Percentiles rank a stretch among this genome's conserved stretches.
phyloP scores from a whole-genome alignment of 768 basidiomycete genomes.

The Pisolithus microcarpus region DNA sequence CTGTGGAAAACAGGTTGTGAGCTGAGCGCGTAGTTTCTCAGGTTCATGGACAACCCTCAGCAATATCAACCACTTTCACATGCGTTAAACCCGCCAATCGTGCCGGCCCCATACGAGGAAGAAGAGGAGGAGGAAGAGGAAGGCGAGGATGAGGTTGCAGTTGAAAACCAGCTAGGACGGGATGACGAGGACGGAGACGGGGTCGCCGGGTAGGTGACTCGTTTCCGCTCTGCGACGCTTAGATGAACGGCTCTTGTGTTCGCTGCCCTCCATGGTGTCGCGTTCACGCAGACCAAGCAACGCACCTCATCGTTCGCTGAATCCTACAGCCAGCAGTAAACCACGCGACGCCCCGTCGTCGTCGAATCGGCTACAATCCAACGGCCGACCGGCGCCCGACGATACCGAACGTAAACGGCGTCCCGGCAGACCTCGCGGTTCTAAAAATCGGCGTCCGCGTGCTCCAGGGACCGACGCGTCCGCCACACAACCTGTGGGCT shows the following conservation, averaged over 20 bases:
- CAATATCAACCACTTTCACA: slow-evolving; percentile 78
- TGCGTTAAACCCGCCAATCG: slow-evolving; percentile 55
- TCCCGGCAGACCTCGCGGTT: slow-evolving; percentile 73
- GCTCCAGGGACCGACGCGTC: slow-evolving; percentile 21
- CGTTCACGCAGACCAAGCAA: slow-evolving; percentile 19
- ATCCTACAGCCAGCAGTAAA: slow-evolving; percentile 10
- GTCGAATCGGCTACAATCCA: slow-evolving; percentile 19
- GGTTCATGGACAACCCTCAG: slow-evolving; percentile 58
- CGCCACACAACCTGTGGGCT: slow-evolving; percentile 7
- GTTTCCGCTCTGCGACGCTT: slow-evolving; percentile 6
- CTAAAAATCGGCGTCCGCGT: slow-evolving; percentile 59
- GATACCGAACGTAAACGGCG: slow-evolving; percentile 52
- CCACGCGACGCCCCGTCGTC: slow-evolving; percentile 10
- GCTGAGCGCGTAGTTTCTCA: not conserved
- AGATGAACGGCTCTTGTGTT: not conserved
- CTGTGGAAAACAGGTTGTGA: not conserved
- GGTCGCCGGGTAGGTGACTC: slow-evolving; percentile 25
- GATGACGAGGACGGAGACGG: slow-evolving; percentile 38
- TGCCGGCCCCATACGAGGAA: slow-evolving; percentile 37
- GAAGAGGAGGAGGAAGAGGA: slow-evolving; percentile 59
- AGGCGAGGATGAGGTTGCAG: slow-evolving; percentile 57
- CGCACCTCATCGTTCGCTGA: slow-evolving; percentile 10
- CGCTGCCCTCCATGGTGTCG: slow-evolving; percentile 1
- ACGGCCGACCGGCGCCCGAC: slow-evolving; percentile 23
- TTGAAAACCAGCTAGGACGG: slow-evolving; percentile 57